Evolutionary conservation across 352 stramenopile species (phyloP), one percentile per base, ranked within the genome.

Genomic region (Globisporangium camurandrum): DNA sequence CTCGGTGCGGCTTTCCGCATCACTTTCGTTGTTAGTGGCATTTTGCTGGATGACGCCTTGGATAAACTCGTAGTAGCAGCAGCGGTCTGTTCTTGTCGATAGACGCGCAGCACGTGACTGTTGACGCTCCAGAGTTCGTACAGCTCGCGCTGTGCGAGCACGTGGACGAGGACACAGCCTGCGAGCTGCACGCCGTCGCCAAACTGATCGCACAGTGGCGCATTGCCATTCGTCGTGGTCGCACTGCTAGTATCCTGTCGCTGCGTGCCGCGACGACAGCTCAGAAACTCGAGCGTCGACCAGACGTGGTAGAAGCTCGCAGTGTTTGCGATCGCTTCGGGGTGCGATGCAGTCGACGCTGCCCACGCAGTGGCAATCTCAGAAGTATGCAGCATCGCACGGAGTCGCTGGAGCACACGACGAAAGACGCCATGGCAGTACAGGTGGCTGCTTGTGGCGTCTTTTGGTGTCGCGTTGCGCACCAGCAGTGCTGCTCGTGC

Each of bases 121-220:
- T 64, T 84, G 17, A 73, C 66, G 44, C 82, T 85, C 71, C 70
- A 87, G 28, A 79, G 54, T 4, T 85, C 66, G 46, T 84, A 84
- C 1, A 73, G 57, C 24, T 56, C 61, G 16, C 68, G 73, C 48
- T 88, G 74, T 0, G 50, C 47, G 6, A 88, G 58, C 27, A 88
- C 36, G 56, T 88, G 71, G 20, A 86, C 45, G 5, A 88, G 41
- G 17, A 58, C 71, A 14, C 67, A 85, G 1, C 76, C 76, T 28
- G 76, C 76, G 9, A 88, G 64, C 22, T 81, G 64, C 17, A 88
- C 54, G 5, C 74, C 74, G 51, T 88, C 74, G 7, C 73, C 74
- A 40, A 79, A 87, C 26, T 66, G 63, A 8, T 69, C 57, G 1
- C 66, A 68, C 19, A 63, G 45, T 2, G 64, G 53, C 30, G 64